These are phyloP conservation scores for Apophysomyces elegans DNA, from an alignment of 371 early-diverging fungal species.

Conservation along the genomic window DNA sequence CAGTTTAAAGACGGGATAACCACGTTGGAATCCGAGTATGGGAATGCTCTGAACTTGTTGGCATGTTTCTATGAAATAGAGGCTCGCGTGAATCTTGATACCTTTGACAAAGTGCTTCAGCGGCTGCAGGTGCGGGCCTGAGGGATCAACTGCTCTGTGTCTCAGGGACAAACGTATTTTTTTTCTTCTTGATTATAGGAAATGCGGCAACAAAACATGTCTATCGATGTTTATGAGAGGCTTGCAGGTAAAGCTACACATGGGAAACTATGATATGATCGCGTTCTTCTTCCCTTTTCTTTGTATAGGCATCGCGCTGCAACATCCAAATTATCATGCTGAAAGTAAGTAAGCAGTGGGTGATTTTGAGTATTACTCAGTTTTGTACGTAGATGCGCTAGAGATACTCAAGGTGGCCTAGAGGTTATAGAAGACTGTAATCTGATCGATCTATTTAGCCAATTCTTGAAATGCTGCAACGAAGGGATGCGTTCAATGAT, in stretches of 20 bases:
- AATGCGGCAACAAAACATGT: neutral
- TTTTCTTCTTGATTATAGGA: neutral
- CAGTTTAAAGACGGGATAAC: neutral
- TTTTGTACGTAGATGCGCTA: conserved; percentile 13
- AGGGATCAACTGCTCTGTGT: too few relatives aligned
- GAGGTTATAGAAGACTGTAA: neutral
- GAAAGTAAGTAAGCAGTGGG: neutral
- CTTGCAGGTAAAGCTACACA: neutral
- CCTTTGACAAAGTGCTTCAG: neutral
- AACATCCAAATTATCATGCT: neutral
- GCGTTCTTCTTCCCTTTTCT: too few relatives aligned
- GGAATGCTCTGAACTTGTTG: neutral
- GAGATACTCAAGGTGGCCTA: conserved; percentile 8
- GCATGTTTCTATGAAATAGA: conserved; percentile 10
- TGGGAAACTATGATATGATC: too few relatives aligned
- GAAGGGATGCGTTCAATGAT: neutral
- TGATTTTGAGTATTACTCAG: neutral
- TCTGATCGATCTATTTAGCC: neutral
- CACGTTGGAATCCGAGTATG: neutral
- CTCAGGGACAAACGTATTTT: neutral
- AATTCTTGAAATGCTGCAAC: neutral
- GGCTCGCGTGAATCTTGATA: neutral
- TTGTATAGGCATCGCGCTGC: neutral
- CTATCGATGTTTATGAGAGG: conserved; percentile 2
- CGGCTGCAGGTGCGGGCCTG: neutral